Evolutionary conservation across 768 basidiomycete genomes (phyloP).

Genomic region (Amanita thiersii): DNA sequence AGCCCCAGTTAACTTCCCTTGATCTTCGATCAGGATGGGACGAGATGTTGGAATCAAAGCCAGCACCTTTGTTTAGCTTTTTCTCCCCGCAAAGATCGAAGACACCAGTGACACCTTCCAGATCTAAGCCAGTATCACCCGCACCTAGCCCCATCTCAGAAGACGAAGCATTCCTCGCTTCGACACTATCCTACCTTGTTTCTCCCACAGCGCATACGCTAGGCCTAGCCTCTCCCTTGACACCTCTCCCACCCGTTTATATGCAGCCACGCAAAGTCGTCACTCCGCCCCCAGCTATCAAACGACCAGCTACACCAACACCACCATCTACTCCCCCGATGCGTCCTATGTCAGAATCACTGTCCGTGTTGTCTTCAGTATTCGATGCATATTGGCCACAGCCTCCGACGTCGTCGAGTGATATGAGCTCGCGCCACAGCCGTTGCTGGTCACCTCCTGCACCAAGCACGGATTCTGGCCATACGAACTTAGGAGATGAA

Average conservation of each 20-base stretch:
- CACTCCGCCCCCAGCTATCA: not conserved
- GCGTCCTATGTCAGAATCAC: not conserved
- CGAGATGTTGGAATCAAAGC: constrained; percentile 27
- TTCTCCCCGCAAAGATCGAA: constrained; percentile 1
- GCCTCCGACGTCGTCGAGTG: constrained; percentile 1
- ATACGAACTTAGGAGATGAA: not conserved
- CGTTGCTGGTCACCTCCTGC: not conserved
- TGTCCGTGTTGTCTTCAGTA: constrained; percentile 4
- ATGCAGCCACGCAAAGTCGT: not conserved
- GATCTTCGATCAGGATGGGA: constrained; percentile 45
- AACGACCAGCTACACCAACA: constrained; percentile 1
- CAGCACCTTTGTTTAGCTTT: not conserved
- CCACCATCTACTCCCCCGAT: not conserved
- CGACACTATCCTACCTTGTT: constrained; percentile 36
- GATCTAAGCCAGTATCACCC: too few relatives aligned
- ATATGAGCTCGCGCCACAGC: not conserved
- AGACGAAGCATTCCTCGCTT: constrained; percentile 34
- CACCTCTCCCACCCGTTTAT: constrained; percentile 5
- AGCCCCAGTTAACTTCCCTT: constrained; percentile 9
- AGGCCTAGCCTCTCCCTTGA: constrained; percentile 24
- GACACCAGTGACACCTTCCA: constrained; percentile 2
- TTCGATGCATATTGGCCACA: constrained; percentile 8
- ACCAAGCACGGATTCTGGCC: not conserved
- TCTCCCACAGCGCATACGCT: constrained; percentile 35
- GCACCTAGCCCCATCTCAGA: constrained; percentile 8